A percentile compares a stretch with the other conserved stretches of the same genome.
phyloP scores from a whole-genome alignment of 805 yeast genomes.

The Lipomyces mesembrius region DNA sequence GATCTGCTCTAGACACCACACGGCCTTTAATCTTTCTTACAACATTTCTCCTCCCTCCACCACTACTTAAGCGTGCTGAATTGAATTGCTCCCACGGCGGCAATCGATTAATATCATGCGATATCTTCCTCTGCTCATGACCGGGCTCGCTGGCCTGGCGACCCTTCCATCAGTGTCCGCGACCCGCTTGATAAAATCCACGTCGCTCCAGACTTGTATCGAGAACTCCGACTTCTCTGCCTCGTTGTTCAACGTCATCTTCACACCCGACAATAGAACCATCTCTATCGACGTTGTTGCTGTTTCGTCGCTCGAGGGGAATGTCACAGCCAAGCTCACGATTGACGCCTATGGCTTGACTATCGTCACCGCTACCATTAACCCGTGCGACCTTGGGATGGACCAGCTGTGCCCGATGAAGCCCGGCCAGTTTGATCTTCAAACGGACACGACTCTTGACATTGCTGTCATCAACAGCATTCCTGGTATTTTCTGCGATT shows the following conservation, averaged over 20 bases:
- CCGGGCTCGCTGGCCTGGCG: background rate
- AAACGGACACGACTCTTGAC: constrained; percentile 54
- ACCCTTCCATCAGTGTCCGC: constrained; percentile 19
- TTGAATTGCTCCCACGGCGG: background rate
- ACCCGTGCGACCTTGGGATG: constrained; percentile 67
- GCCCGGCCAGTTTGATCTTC: constrained; percentile 83
- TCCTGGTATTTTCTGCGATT: constrained; percentile 54
- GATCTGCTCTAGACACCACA: too few species aligned
- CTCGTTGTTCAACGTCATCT: constrained; percentile 74
- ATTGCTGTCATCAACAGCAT: constrained; percentile 54
- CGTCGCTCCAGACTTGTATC: constrained; percentile 89
- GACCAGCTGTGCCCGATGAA: constrained; percentile 76
- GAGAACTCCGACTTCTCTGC: constrained; percentile 85
- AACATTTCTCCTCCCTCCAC: background rate
- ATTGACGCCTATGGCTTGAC: constrained; percentile 82
- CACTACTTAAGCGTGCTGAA: background rate
- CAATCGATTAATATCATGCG: background rate
- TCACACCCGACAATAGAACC: constrained; percentile 66
- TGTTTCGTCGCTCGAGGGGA: constrained; percentile 73
- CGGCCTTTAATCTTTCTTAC: too few species aligned
- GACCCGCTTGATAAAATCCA: constrained; percentile 29
- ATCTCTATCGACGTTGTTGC: constrained; percentile 74
- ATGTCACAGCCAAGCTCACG: constrained; percentile 66
- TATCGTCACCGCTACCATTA: constrained; percentile 57
- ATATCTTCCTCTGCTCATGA: background rate